Base-by-base conservation (phyloP, 495 filamentous ascomycete species). In the Bacidia rubella region DNA sequence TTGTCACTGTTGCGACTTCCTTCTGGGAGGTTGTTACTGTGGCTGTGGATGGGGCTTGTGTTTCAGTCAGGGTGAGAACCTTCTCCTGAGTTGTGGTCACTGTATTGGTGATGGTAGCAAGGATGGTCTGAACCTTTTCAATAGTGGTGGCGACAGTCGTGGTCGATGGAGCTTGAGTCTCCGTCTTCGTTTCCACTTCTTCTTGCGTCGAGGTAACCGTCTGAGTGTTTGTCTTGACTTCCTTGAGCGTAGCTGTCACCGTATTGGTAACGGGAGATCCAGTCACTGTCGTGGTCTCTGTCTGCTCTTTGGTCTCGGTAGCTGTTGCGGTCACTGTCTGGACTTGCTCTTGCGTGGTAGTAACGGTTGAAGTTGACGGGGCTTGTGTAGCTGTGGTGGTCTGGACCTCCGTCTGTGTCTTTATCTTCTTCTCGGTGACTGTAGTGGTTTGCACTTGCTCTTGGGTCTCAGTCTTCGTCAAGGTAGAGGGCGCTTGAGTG, bases 151-250 rank as follows among this genome's bases (percentile, higher is more conserved):
- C 41, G 9, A 44, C 41, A 17, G 41, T 44, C 15, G 41, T 44
- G 17, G 41, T 44, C 15, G 41, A 44, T 20, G 41, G 41, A 17
- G 41, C 41, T 44, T 9, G 41, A 5, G 41, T 44, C 19, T 44
- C 41, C 41, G 41, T 44, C 41, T n/a, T 44, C 19, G 41, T 44
- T 9, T n/a, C 41, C 7, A 44, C 41, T 44, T 44, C 41, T 44
- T 44, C 41, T 44, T 44, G 41, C 41, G 41, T 44, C 17, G 41
- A 44, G 9, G 41, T 44, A 9, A 44, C 19, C 9, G 41, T 44
- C 41, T 44, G 15, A 22, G 41, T 44, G 41, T 44, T 44, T 44
- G 41, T 44, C 19, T 44, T 44, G 17, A 44, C 41, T 20, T 44
- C 41, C 19, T 44, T 44, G 9, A 44, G 17, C 20, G 41, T 44